phyloP scores from a whole-genome alignment of 1,139 yeast species.

The Blastobotrys illinoisensis region DNA sequence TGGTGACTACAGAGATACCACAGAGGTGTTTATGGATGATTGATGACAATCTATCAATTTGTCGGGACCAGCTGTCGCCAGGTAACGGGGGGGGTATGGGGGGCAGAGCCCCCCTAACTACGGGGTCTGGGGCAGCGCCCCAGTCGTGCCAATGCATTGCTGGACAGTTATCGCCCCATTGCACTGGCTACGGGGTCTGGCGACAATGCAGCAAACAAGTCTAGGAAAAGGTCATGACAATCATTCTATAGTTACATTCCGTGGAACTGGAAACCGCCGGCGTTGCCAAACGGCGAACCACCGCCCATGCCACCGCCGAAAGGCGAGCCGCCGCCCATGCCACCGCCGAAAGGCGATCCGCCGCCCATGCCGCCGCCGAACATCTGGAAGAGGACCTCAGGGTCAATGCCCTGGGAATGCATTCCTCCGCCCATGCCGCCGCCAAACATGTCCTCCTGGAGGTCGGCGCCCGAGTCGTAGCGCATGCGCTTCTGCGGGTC shows the following conservation, averaged over 20 bases:
- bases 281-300: slow-evolving; percentile 6
- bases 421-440: slow-evolving; percentile 53
- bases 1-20: no score
- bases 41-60: no score
- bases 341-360: slow-evolving; percentile 15
- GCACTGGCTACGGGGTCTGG: no score
- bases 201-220: no score
- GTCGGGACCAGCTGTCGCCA: no score
- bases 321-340: slow-evolving; percentile 12
- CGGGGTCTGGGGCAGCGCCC: no score
- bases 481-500: slow-evolving; percentile 85
- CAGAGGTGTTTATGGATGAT: no score
- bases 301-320: slow-evolving; percentile 16
- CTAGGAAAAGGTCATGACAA: background rate
- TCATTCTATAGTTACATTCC: background rate
- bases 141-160: no score
- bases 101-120: no score
- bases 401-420: slow-evolving; percentile 29
- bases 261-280: slow-evolving; percentile 6
- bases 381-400: slow-evolving; percentile 29
- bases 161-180: no score
- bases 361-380: slow-evolving; percentile 67
- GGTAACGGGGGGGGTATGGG: no score
- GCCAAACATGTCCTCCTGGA: slow-evolving; percentile 57
- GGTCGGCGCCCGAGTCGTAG: slow-evolving; percentile 71